Evolutionary conservation across 176 grass and related monocot genomes (phyloP).

Genomic region (Ananas comosus): DNA sequence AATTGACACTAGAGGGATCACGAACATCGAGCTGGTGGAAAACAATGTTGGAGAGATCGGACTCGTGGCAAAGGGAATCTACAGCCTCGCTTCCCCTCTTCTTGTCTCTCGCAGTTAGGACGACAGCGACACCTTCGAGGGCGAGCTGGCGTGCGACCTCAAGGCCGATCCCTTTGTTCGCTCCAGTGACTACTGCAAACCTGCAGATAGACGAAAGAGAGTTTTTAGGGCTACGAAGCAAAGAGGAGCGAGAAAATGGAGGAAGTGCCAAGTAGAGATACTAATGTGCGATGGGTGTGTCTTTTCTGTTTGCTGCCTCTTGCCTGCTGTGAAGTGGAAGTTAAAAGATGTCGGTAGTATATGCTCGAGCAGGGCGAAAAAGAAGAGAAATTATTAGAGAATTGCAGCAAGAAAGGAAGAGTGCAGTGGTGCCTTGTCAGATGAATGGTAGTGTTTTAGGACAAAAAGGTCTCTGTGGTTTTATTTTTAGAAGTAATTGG

Average conservation of each 20-base stretch:
- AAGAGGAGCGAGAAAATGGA: background rate
- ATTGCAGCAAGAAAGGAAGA: too few species aligned
- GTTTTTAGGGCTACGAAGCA: background rate
- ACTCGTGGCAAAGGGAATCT: conserved; percentile 12
- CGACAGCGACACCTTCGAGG: conserved; percentile 20
- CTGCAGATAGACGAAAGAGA: conserved; percentile 4
- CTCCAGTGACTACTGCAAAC: conserved; percentile 37
- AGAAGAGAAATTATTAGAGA: too few species aligned
- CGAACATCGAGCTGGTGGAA: conserved; percentile 37
- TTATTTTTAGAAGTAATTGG: too few species aligned
- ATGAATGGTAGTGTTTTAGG: too few species aligned
- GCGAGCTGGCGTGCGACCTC: conserved; percentile 27
- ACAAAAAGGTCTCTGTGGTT: too few species aligned
- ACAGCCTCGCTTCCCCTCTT: conserved; percentile 21
- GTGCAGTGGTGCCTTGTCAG: too few species aligned
- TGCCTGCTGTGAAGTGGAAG: too few species aligned
- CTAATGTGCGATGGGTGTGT: too few species aligned
- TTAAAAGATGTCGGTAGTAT: too few species aligned
- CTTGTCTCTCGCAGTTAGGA: conserved; percentile 34
- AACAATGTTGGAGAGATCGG: conserved; percentile 17
- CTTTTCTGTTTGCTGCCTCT: too few species aligned
- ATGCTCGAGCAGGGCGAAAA: too few species aligned
- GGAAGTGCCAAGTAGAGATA: too few species aligned
- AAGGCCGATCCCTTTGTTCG: conserved; percentile 42
- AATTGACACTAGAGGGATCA: conserved; percentile 13